Evolutionary conservation across 257 asterid species (phyloP).

Genomic region (Penstemon eatonii): DNA sequence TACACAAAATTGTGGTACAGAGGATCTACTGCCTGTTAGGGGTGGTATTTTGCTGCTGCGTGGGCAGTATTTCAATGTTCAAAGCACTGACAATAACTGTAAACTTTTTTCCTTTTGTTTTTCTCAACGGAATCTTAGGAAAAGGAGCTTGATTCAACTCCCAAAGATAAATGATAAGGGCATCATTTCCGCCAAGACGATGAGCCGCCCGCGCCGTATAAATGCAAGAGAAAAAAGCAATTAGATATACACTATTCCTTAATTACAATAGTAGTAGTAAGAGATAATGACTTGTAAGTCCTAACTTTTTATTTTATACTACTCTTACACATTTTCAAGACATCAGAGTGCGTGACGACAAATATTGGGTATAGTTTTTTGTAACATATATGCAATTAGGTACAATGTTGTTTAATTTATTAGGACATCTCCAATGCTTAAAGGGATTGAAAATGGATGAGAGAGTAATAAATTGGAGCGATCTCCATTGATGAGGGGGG

Average conservation of each 20-base stretch:
- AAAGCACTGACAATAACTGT: constrained; percentile 1
- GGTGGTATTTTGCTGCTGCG: background rate
- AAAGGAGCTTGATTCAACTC: constrained; percentile 1
- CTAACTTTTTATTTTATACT: background rate
- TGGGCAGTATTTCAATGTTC: background rate
- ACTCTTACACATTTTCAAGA: background rate
- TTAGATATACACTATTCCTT: constrained; percentile 1
- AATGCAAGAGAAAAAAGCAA: constrained; percentile 12
- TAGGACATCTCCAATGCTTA: too few species aligned
- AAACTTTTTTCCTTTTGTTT: background rate
- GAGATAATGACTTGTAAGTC: constrained; percentile 27
- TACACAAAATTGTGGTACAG: too few species aligned
- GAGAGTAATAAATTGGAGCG: too few species aligned
- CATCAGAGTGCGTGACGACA: background rate
- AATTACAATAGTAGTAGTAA: background rate
- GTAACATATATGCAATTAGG: background rate
- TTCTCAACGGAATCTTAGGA: background rate
- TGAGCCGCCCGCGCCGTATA: constrained; percentile 42
- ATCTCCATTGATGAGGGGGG: too few species aligned
- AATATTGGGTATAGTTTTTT: background rate
- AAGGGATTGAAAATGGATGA: too few species aligned
- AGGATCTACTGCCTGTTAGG: too few species aligned
- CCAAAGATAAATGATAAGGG: constrained; percentile 4
- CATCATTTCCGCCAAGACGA: background rate
- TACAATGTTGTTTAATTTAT: background rate